Evolutionary conservation across 1,284 basidiomycete species (phyloP).

Genomic region (Rhizopogon hawkerae): DNA sequence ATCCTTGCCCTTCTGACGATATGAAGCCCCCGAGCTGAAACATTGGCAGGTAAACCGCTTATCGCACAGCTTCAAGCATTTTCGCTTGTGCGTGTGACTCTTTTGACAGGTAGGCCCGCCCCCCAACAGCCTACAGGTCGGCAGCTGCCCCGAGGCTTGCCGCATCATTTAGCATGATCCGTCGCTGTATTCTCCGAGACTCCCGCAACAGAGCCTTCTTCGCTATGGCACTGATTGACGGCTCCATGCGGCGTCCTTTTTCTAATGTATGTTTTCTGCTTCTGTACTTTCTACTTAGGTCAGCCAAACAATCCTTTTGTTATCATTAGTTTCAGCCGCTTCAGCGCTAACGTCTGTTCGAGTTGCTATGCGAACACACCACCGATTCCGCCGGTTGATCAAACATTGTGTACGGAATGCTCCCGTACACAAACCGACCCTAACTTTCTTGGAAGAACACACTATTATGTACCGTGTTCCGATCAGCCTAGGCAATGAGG

Average conservation of each 20-base stretch:
- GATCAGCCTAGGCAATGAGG: too few relatives aligned
- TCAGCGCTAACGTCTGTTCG: background rate
- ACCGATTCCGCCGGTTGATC: too few relatives aligned
- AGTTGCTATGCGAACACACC: background rate
- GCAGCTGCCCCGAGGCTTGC: constrained; percentile 3
- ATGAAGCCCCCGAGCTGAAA: background rate
- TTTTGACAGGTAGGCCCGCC: constrained; percentile 2
- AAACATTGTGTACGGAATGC: background rate
- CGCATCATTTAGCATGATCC: background rate
- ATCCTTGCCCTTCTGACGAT: background rate
- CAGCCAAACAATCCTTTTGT: background rate
- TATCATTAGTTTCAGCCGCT: background rate
- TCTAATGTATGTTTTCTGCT: background rate
- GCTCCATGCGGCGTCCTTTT: background rate
- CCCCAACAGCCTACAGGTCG: background rate
- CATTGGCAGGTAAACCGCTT: background rate
- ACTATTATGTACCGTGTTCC: background rate
- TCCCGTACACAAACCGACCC: background rate
- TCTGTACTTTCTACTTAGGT: background rate
- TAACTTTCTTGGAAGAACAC: background rate
- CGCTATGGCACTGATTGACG: background rate
- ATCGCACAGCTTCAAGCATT: background rate
- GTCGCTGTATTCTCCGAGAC: background rate
- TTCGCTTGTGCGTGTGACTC: background rate
- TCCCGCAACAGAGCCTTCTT: background rate